Evolutionary conservation across 2,329 filamentous ascomycete genomes (phyloP).

Genomic region (Pseudogymnoascus sp.): DNA sequence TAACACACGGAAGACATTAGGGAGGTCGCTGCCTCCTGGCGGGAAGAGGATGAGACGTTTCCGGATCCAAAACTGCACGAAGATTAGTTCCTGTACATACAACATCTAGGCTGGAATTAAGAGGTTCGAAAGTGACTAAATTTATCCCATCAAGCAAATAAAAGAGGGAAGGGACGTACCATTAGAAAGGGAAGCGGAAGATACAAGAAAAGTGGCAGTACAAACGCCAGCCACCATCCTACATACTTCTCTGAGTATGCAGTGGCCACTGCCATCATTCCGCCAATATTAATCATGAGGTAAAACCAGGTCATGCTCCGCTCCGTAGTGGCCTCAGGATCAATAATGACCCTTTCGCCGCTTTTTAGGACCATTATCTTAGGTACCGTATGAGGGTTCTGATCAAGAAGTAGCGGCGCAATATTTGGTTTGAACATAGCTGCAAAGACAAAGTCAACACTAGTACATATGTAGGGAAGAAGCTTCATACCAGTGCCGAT

Average conservation of each 20-base stretch:
- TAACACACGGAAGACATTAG: constrained; percentile 56
- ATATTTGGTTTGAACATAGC: constrained; percentile 68
- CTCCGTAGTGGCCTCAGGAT: constrained; percentile 48
- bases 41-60: constrained; percentile 52
- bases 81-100: constrained; percentile 16
- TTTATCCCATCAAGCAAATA: neutral
- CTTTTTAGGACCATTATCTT: constrained; percentile 39
- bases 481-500: constrained; percentile 26
- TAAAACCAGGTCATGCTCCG: constrained; percentile 62
- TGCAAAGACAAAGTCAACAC: neutral
- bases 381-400: constrained; percentile 36
- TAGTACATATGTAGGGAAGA: constrained; percentile 10
- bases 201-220: constrained; percentile 60
- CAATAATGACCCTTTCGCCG: constrained; percentile 52
- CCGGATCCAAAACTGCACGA: constrained; percentile 46
- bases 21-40: constrained; percentile 63
- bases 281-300: constrained; percentile 60
- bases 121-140: neutral
- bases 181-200: constrained; percentile 49
- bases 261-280: constrained; percentile 37
- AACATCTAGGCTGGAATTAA: neutral
- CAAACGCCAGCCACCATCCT: constrained; percentile 60
- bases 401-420: constrained; percentile 52
- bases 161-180: constrained; percentile 18
- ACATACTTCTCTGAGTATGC: constrained; percentile 34